phyloP scores from a whole-genome alignment of 2,329 filamentous ascomycete genomes.

The Ceratocystis alfenasii region DNA sequence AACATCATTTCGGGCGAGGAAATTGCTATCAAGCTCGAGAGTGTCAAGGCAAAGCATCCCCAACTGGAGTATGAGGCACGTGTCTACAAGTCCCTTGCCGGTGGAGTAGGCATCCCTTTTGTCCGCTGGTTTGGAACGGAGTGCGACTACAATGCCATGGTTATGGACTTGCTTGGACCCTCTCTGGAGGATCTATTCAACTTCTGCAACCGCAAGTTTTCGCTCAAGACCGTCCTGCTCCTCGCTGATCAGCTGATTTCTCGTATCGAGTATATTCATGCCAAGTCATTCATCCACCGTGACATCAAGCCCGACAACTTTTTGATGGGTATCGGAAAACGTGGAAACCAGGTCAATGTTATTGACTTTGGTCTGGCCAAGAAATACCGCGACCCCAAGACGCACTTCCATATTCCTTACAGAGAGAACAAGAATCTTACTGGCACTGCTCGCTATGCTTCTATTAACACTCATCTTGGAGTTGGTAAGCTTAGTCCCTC shows the following conservation, averaged over 20 bases:
- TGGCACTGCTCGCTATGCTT: slow-evolving; percentile 94
- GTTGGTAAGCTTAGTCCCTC: slow-evolving; percentile 51
- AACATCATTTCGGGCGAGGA: slow-evolving; percentile 99
- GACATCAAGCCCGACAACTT: slow-evolving; percentile 99
- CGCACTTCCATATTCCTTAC: slow-evolving; percentile 98
- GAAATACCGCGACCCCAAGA: slow-evolving; percentile 99
- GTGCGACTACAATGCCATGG: slow-evolving; percentile 99
- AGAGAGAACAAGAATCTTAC: slow-evolving; percentile 99
- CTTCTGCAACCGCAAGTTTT: slow-evolving; percentile 99
- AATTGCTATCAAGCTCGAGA: slow-evolving; percentile 99
- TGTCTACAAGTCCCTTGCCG: slow-evolving; percentile 80
- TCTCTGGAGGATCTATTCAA: slow-evolving; percentile 98
- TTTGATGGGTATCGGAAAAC: slow-evolving; percentile 97
- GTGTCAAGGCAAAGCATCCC: slow-evolving; percentile 98
- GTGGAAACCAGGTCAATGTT: slow-evolving; percentile 97
- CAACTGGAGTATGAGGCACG: slow-evolving; percentile 98
- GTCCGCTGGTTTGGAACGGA: slow-evolving; percentile 99
- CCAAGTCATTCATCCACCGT: slow-evolving; percentile 98
- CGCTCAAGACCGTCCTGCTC: slow-evolving; percentile 91
- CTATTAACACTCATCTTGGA: slow-evolving; percentile 96
- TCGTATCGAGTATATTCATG: slow-evolving; percentile 98
- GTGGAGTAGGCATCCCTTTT: slow-evolving; percentile 94
- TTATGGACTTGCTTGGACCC: slow-evolving; percentile 88
- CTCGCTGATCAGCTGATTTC: slow-evolving; percentile 97
- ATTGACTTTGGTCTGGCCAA: slow-evolving; percentile 98